Evolutionary conservation across 345 rosid species (phyloP).

Genomic region (Arabidopsis thaliana): TAIR10.1 NC_003075.7:14712001-14712500

Average conservation of each 20-base stretch:
- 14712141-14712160: no score
- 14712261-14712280: neutral
- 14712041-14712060: neutral
- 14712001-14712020: neutral
- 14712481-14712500: no score
- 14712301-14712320: neutral
- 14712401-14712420: no score
- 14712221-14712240: neutral
- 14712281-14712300: slow-evolving; percentile 15
- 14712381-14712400: no score
- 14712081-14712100: neutral
- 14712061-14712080: neutral
- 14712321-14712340: slow-evolving; percentile 16
- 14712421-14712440: no score
- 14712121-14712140: no score
- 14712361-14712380: neutral
- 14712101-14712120: neutral
- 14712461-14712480: no score
- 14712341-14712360: neutral
- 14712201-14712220: neutral
- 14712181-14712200: neutral
- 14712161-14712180: neutral
- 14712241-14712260: neutral
- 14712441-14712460: no score
- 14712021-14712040: neutral